Evolutionary conservation across 2,329 filamentous ascomycete species (phyloP), one percentile per base, ranked within the genome.

Genomic region (Cadophora gregata): DNA sequence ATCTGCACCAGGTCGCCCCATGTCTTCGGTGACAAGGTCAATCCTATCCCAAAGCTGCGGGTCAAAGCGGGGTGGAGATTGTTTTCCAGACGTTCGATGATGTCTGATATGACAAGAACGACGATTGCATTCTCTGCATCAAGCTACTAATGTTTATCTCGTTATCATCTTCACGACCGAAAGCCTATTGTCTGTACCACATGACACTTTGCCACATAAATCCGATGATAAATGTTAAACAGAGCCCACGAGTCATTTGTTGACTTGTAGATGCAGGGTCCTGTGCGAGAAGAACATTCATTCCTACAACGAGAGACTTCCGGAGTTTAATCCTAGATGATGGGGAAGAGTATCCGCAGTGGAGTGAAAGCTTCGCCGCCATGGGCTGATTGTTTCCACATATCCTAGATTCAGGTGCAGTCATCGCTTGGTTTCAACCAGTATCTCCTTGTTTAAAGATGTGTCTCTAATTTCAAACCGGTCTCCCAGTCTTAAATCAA

Each of bases 381-480:
- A 31, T 27, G 50, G 25, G 27, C 27, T 31, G 7, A n/a, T 31
- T 31, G 5, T n/a, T 31, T 19, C 25, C 50, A 31, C 25, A 53
- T 12, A n/a, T 31, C 27, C 14, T 8, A 53, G 14, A 31, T 53
- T 9, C 50, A 53, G 31, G 14, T 16, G 50, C 16, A n/a, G 25
- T 53, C 50, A 53, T 53, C 27, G 19, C 50, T 53, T 16, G 27
- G 50, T 53, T 53, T 53, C 50, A 29, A 53, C 25, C 25, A 53
- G 27, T 53, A 53, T 53, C 50, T 53, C 6, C 50, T 16, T 27
- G 50, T 31, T 53, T 19, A 24, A 50, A n/a, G 9, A n/a, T 19
- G 14, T 10, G 6, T 45, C 19, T 21, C 42, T 31, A 16, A 27
- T 12, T 31, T 53, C 50, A 53, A 53, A 31, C 14, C 27, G n/a